These are phyloP conservation scores for Neurospora tetraspora DNA, from an alignment of 495 filamentous ascomycete genomes.

Conservation along the genomic window DNA sequence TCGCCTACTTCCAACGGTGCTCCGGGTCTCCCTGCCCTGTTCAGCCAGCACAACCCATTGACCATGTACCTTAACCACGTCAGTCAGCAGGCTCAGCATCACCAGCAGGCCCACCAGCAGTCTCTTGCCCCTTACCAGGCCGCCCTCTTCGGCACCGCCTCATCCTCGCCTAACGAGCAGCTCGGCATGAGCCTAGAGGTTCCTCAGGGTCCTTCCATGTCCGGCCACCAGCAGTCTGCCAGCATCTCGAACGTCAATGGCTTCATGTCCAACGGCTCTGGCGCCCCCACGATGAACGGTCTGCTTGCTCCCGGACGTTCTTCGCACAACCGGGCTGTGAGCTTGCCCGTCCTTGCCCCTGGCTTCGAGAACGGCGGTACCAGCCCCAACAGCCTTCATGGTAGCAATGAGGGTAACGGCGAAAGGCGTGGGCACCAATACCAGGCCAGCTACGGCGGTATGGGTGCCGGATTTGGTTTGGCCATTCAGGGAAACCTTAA, in stretches of 20 bases:
- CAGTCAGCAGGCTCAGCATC: slow-evolving; percentile 67
- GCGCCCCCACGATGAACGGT: slow-evolving; percentile 59
- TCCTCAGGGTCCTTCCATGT: slow-evolving; percentile 37
- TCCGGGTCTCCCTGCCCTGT: slow-evolving; percentile 45
- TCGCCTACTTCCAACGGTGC: slow-evolving; percentile 34
- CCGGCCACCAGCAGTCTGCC: slow-evolving; percentile 50
- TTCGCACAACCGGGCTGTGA: slow-evolving; percentile 76
- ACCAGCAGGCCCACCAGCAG: slow-evolving; percentile 61
- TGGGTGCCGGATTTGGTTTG: slow-evolving; percentile 39
- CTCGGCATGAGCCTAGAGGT: slow-evolving; percentile 39
- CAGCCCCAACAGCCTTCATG: slow-evolving; percentile 35
- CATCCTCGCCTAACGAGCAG: slow-evolving; percentile 42
- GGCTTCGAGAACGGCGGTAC: slow-evolving; percentile 40
- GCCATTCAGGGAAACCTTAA: slow-evolving; percentile 43
- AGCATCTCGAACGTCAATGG: slow-evolving; percentile 47
- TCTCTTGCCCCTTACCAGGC: slow-evolving; percentile 49
- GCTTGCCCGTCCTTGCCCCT: slow-evolving; percentile 56
- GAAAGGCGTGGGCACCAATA: slow-evolving; percentile 46
- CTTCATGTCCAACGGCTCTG: slow-evolving; percentile 40
- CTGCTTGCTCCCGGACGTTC: slow-evolving; percentile 68
- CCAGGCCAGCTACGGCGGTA: slow-evolving; percentile 44
- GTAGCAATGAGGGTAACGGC: slow-evolving; percentile 25
- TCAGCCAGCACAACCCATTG: slow-evolving; percentile 84
- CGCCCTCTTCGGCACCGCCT: slow-evolving; percentile 47
- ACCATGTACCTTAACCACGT: slow-evolving; percentile 91